Base-by-base conservation (phyloP, 495 filamentous ascomycete genomes). In the Penicillium desertorum region DNA sequence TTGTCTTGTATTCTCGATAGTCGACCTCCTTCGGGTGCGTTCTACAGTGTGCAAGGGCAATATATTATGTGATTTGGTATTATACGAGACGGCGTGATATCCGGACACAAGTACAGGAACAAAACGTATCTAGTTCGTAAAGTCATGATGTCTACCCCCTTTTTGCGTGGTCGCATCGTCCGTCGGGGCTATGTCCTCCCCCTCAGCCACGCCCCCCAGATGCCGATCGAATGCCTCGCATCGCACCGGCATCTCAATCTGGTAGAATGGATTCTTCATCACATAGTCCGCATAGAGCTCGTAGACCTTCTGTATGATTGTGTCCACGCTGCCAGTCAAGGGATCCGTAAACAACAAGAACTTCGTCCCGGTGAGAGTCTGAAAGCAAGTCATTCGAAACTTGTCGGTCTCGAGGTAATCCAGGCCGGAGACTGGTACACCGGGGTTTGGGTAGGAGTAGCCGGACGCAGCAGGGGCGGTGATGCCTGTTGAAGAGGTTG, bases 241-340 rank as follows among this genome's bases (percentile, higher is more conserved):
- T 58, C 94, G 79, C 41, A 98, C 84, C 49, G 94, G 94, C 94
- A 98, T 98, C 78, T 98, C 94, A 29, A 93, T 79, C 69, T 92
- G 89, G 74, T 98, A 98, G 67, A 98, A 98, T 10, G 95, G 95
- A 73, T 98, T 98, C 80, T 98, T 98, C 91, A 96, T 96, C 63
- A 98, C 94, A 73, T 88, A 97, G 74, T 98, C 95, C 32, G 89
- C 83, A 75, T 97, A 98, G 49, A 98, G 75, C 72, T 98, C 94
- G 73, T 98, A 98, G 49, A 97, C 84, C 69, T 84, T 88, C 62
- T 82, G 79, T 64, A 94, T 84, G 39, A 93, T 85, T 9, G 81
- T 76, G 63, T 97, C 94, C 25, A 95, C 84, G 70, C 94, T 95
- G 52, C 86, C 83, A 73, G 96, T 93, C 57, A 88, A 81, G 23